Evolutionary conservation across 164 flowering plant genomes (phyloP), one percentile per base, ranked within the genome.

Genomic region (Kingdonia uniflora): DNA sequence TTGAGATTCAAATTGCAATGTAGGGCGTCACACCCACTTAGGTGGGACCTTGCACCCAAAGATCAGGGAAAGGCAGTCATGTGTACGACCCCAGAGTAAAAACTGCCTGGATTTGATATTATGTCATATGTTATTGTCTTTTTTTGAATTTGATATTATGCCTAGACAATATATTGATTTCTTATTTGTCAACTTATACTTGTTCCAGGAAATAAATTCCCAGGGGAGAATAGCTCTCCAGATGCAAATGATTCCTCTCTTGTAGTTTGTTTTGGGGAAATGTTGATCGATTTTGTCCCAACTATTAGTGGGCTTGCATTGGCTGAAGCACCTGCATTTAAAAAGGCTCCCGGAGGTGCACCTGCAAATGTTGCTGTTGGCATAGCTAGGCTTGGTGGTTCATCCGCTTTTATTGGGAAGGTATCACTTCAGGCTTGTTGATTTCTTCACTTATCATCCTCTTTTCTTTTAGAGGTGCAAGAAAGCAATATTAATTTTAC

Each of bases 291-390:
- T 76, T 92, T 92, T 69, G 96, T 92, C 35, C 98, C 96, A 24
- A 88, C 96, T 20, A 49, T 47, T 14, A 80, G 68, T 70, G 98
- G 95, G 15, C 69, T 88, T 61, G 75, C 98, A 20, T 66, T 92
- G 67, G 90, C 98, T 47, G 95, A 92, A 49, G 79, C 98, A 44
- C 83, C 94, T 56, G 94, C 95, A 19, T 92, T 92, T 57, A 85
- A 84, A 45, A 92, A 92, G 64, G 96, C 98, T 59, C 84, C 96
- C 26, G 98, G 98, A 22, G 96, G 98, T 61, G 98, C 98, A 19
- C 98, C 98, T 68, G 98, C 98, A 44, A 92, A 92, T 75, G 96
- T 88, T 59, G 96, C 95, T 21, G 96, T 92, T 56, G 98, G 95
- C 40, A 85, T 92, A 19, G 76, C 98, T 62, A 83, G 98, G 29